Conservation (phyloP, 768 basidiomycete species). For the Suillus tomentosus region DNA sequence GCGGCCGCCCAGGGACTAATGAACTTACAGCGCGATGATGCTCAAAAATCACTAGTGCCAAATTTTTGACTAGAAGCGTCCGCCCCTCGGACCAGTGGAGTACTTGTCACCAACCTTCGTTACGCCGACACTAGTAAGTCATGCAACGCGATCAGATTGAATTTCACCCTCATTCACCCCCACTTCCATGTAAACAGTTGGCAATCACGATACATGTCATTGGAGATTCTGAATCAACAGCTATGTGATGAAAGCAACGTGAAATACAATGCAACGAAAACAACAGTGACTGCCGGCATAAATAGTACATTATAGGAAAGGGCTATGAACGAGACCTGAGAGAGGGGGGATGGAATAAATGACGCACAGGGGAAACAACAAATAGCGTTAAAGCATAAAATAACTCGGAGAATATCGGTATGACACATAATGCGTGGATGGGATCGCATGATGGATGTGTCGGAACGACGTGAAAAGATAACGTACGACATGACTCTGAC, state of each 20-base stretch:
- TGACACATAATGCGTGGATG: conserved; percentile 19
- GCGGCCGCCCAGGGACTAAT: not conserved
- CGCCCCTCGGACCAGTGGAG: not conserved
- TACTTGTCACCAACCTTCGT: not conserved
- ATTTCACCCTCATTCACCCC: not conserved
- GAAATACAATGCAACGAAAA: conserved; percentile 6
- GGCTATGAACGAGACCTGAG: not conserved
- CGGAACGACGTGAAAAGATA: not conserved
- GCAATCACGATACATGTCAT: not conserved
- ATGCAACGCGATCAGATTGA: not conserved
- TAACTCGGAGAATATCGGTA: conserved; percentile 25
- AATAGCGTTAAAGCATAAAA: conserved; percentile 36
- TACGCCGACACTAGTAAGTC: not conserved
- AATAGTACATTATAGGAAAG: conserved; percentile 4
- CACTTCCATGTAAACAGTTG: not conserved
- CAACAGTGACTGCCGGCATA: conserved; percentile 2
- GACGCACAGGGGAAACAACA: conserved; percentile 10
- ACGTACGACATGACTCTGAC: not conserved
- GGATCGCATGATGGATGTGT: conserved; percentile 22
- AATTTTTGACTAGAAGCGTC: not conserved
- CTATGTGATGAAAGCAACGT: not conserved
- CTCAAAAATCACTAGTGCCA: not conserved
- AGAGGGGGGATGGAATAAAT: not conserved
- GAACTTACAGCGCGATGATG: not conserved
- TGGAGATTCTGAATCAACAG: not conserved